Evolutionary conservation across 1,284 basidiomycete species (phyloP), one percentile per base, ranked within the genome.

Genomic region (Rhodotorula sp.): DNA sequence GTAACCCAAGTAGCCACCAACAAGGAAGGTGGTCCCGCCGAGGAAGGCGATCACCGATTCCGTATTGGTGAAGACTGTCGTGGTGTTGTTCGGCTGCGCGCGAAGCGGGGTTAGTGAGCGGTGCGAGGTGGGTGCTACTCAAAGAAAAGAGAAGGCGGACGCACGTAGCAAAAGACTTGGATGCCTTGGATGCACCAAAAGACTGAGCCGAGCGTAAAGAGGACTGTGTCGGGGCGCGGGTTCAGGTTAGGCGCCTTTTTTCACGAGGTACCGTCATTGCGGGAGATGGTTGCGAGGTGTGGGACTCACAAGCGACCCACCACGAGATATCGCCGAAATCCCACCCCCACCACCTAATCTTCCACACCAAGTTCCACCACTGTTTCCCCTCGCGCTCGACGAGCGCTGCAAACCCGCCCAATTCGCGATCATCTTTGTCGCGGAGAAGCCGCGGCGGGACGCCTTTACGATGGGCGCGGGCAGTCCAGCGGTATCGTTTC

Each of bases 181-280:
- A 70, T 59, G 29, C 55, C 73, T 30, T 75, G 68, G 30, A 70
- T 56, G 59, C 68, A 69, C 70, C 70, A 74, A 17, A 56, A 68
- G 20, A 72, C 51, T 2, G 70, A 72, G 10, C 73, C 73, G n/a
- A 74, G 24, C 42, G 66, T 71, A 58, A 67, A 67, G 48, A 46
- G 44, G 30, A 55, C 48, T 42, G 67, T 18, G 10, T 45, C 29
- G 24, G 20, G 48, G 30, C 30, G 18, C 6, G 6, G 4, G 30
- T 22, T 30, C 22, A 22, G 24, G 37, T 14, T 10, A 62, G 26
- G 33, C 33, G 33, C 3, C 6, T 33, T 33, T 33, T 33, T 33
- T 37, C 37, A 37, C 1, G 10, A 37, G 37, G 12, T n/a, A 12
- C 37, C 37, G 10, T 37, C 37, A 12, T 37, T 37, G 37, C 37